Conservation (phyloP, 257 asterid species). For the Nicotiana attenuata region DNA sequence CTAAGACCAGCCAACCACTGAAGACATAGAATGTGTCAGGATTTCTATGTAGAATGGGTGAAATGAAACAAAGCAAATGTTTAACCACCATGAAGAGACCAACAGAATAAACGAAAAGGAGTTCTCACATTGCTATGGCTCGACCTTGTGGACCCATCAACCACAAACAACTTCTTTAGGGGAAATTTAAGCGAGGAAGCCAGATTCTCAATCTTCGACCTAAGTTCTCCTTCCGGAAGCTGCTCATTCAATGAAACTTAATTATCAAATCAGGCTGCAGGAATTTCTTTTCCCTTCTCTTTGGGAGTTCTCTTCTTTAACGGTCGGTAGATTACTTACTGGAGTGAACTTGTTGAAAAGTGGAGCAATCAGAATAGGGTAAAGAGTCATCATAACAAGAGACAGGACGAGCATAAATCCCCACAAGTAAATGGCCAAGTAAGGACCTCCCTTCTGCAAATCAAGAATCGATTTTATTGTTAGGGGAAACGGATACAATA, state of each 20-base stretch:
- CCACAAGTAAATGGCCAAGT: conserved; percentile 94
- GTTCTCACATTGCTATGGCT: conserved; percentile 92
- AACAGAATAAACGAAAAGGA: too few relatives aligned
- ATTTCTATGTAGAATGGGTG: background rate
- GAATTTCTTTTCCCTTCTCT: too few relatives aligned
- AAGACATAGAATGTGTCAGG: background rate
- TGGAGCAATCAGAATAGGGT: conserved; percentile 92
- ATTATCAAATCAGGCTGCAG: background rate
- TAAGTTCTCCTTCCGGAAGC: conserved; percentile 93
- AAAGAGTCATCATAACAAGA: conserved; percentile 91
- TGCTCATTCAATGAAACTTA: conserved; percentile 22
- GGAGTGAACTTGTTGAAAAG: conserved; percentile 98
- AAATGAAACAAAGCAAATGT: background rate
- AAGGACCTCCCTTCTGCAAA: conserved; percentile 98
- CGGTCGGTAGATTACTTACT: conserved; percentile 34
- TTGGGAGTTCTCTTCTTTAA: too few relatives aligned
- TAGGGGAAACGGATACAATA: background rate
- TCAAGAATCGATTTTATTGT: conserved; percentile 18
- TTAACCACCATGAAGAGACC: background rate
- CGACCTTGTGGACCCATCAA: conserved; percentile 97
- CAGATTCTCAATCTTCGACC: conserved; percentile 76
- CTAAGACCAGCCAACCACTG: background rate
- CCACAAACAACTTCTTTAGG: conserved; percentile 75
- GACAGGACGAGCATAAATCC: conserved; percentile 76
- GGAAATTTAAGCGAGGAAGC: conserved; percentile 88